Percentiles rank a stretch among this genome's conserved stretches.
These are phyloP conservation scores for Centella asiatica DNA, from an alignment of 129 eudicot genomes.

Conservation along the genomic window DNA sequence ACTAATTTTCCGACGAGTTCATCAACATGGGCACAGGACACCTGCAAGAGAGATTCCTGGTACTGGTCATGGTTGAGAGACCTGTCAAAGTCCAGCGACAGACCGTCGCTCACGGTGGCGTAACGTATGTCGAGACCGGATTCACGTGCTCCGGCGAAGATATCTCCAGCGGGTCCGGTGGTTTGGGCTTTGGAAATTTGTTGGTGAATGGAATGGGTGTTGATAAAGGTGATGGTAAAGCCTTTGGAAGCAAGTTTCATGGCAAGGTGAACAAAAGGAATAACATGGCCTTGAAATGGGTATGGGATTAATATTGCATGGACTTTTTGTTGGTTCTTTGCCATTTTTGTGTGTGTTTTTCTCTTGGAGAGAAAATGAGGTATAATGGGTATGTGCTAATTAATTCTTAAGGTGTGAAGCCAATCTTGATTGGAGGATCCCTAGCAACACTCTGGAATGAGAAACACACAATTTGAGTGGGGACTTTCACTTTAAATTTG, in stretches of 20 bases:
- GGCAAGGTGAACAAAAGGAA: constrained; percentile 8
- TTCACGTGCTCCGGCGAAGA: constrained; percentile 1
- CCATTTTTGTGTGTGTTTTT: neutral
- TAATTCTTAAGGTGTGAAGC: neutral
- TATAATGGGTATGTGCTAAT: neutral
- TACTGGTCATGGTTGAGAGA: constrained; percentile 12
- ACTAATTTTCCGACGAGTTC: neutral
- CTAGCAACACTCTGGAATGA: neutral
- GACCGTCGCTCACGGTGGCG: constrained; percentile 10
- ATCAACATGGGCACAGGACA: neutral
- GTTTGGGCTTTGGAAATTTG: constrained; percentile 9
- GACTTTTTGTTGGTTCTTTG: constrained; percentile 5
- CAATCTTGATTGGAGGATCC: neutral
- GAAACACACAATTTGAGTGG: neutral
- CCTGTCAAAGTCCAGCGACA: constrained; percentile 7
- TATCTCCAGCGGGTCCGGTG: neutral
- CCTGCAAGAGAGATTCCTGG: constrained; percentile 12
- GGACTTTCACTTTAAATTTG: neutral
- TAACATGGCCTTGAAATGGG: constrained; percentile 11
- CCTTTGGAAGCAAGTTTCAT: constrained; percentile 12
- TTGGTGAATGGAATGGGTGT: constrained; percentile 12
- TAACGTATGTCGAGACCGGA: constrained; percentile 10
- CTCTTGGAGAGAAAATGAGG: neutral
- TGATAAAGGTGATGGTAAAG: constrained; percentile 11
- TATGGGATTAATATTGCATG: constrained; percentile 11